These are phyloP conservation scores for Patellaria atrata DNA, from an alignment of 495 filamentous ascomycete genomes.

Conservation along the genomic window DNA sequence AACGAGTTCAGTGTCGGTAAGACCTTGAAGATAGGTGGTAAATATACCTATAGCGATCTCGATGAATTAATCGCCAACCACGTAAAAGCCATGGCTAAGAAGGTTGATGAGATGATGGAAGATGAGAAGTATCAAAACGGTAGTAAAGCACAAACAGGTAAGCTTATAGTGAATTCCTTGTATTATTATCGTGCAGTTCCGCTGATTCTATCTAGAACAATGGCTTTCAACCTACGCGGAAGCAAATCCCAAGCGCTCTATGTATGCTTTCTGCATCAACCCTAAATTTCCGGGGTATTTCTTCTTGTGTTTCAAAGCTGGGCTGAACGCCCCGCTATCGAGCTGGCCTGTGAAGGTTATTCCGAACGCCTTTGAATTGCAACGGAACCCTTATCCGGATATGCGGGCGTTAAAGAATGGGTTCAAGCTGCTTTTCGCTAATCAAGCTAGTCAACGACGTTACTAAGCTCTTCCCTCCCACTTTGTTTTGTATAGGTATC, in stretches of 20 bases:
- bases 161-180: slow-evolving; percentile 24
- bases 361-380: slow-evolving; percentile 76
- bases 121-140: slow-evolving; percentile 81
- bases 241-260: slow-evolving; percentile 85
- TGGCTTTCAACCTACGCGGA: slow-evolving; percentile 92
- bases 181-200: not conserved
- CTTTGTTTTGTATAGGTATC: too few species aligned
- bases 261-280: slow-evolving; percentile 90
- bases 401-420: slow-evolving; percentile 90
- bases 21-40: slow-evolving; percentile 66
- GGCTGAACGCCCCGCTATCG: slow-evolving; percentile 50
- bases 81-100: slow-evolving; percentile 92
- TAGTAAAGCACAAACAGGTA: slow-evolving; percentile 73
- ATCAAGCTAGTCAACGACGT: too few species aligned
- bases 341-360: slow-evolving; percentile 85
- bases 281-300: slow-evolving; percentile 89
- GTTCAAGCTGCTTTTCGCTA: slow-evolving; percentile 54
- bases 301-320: slow-evolving; percentile 87
- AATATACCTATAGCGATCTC: slow-evolving; percentile 84
- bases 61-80: slow-evolving; percentile 96
- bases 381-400: slow-evolving; percentile 76
- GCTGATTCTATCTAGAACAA: slow-evolving; percentile 44
- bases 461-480: too few species aligned
- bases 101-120: slow-evolving; percentile 89
- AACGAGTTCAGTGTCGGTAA: slow-evolving; percentile 87